Conservation (phyloP, 179 eudicot species). For the Drosera spatulata region DNA sequence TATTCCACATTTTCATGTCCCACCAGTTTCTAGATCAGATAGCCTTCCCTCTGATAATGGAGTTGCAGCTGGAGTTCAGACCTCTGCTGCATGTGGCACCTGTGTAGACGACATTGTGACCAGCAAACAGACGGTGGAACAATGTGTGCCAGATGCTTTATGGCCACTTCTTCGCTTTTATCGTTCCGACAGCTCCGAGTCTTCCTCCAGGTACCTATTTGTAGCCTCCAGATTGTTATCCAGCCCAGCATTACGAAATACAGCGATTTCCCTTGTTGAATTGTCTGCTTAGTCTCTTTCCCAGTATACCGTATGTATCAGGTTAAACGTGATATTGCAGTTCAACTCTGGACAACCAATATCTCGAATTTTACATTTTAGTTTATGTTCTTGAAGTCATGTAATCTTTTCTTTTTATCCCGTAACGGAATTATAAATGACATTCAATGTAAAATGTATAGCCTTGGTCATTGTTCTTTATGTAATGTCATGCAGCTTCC, state of each 20-base stretch:
- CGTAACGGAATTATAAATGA: too few species aligned
- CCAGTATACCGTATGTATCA: too few species aligned
- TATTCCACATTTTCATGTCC: constrained; percentile 16
- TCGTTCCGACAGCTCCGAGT: constrained; percentile 69
- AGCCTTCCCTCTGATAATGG: constrained; percentile 29
- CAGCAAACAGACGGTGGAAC: constrained; percentile 39
- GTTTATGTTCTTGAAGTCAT: too few species aligned
- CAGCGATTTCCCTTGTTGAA: too few species aligned
- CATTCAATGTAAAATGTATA: too few species aligned
- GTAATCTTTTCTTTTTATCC: too few species aligned
- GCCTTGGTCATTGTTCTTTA: background rate
- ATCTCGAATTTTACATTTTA: too few species aligned
- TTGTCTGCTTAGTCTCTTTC: too few species aligned
- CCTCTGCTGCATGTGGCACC: constrained; percentile 21
- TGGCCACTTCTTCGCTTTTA: constrained; percentile 50
- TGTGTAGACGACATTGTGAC: constrained; percentile 14
- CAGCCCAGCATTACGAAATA: background rate
- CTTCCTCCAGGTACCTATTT: constrained; percentile 59
- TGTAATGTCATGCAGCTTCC: constrained; percentile 45
- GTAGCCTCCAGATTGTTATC: background rate
- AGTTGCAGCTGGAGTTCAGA: constrained; percentile 13
- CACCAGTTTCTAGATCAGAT: constrained; percentile 26
- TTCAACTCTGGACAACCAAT: too few species aligned
- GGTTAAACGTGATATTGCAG: too few species aligned
- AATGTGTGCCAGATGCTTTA: constrained; percentile 46